Percentiles rank a stretch among this genome's conserved stretches.
Conservation (phyloP, 2,329 filamentous ascomycete genomes). For the Colletotrichum sp. region DNA sequence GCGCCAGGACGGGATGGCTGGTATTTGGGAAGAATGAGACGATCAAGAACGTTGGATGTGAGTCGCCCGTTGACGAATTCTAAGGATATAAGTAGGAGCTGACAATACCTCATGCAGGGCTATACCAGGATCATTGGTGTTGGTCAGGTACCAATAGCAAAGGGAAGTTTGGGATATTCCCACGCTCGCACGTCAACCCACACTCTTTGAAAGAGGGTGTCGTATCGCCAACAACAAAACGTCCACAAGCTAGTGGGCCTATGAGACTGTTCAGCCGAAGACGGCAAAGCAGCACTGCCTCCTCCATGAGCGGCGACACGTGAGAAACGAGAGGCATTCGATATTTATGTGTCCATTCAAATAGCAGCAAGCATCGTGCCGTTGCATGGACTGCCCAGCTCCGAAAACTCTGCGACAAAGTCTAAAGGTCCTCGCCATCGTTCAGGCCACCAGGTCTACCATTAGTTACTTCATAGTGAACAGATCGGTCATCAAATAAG, state of each 20-base stretch:
- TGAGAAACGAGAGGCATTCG: background rate
- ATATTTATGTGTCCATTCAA: background rate
- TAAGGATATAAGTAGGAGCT: background rate
- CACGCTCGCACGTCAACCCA: constrained; percentile 40
- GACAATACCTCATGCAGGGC: constrained; percentile 23
- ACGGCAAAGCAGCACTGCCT: background rate
- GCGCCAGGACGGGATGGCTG: constrained; percentile 21
- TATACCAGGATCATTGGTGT: constrained; percentile 43
- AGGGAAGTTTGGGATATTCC: constrained; percentile 43
- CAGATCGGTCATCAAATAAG: background rate
- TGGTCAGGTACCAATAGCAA: constrained; percentile 43
- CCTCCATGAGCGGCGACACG: background rate
- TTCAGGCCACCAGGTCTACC: background rate
- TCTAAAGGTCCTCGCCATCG: background rate
- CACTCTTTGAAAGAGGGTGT: constrained; percentile 4
- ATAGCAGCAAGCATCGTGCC: background rate
- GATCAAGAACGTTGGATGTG: constrained; percentile 50
- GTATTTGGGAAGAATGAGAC: constrained; percentile 50
- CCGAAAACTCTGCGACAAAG: background rate
- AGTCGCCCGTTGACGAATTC: background rate
- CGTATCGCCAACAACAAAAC: background rate
- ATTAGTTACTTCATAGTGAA: background rate
- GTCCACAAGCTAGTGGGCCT: background rate
- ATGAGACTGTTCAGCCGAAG: constrained; percentile 6
- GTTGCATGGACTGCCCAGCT: background rate